Base-by-base conservation (phyloP, 306 rosid species). In the Boehmeria nivea region DNA sequence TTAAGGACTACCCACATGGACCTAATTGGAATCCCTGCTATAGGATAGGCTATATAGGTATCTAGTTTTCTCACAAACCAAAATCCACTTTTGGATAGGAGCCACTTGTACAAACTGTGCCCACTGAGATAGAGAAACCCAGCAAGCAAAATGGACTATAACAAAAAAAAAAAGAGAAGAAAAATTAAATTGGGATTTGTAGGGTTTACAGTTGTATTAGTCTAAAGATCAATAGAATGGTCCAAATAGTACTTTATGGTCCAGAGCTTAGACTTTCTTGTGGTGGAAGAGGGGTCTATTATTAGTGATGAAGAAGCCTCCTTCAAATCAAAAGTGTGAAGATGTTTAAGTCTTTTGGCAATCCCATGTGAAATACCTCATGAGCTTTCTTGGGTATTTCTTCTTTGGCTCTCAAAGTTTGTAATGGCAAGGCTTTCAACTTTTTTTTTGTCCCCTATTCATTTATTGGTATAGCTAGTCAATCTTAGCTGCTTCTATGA, bases 291-390 rank as follows among this genome's bases (percentile, higher is more conserved):
- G 65, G 49, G 18, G 43, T 19, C 26, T 54, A 12, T 50, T 34
- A 3, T 11, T 14, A 40, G 6, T 12, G 5, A 33, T 33, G 15
- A 40, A 54, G n/a, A 46, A 21, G 37, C 57, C 69, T 54, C 51
- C 39, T 46, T 55, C 69, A 38, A 37, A n/a, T 54, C 68, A 40
- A 34, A n/a, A 25, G n/a, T 42, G 66, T 42, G 49, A 27, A 72
- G 53, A 45, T 34, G 14, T 58, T 12, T 13, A 48, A 31, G 36
- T 14, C 6, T 69, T 46, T 20, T 39, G 59, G 54, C 63, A 34
- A 57, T 23, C 33, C 91, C 95, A 83, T 74, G 84, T 83, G 95
- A 83, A 58, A 54, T 67, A 13, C 67, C 80, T 43, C 69, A 65
- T 75, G 85, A 75, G 51, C 34, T 51, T 65, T 19, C 2, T 9